Evolutionary conservation across 1,139 yeast species (phyloP).

Genomic region (Blastobotrys indianensis): DNA sequence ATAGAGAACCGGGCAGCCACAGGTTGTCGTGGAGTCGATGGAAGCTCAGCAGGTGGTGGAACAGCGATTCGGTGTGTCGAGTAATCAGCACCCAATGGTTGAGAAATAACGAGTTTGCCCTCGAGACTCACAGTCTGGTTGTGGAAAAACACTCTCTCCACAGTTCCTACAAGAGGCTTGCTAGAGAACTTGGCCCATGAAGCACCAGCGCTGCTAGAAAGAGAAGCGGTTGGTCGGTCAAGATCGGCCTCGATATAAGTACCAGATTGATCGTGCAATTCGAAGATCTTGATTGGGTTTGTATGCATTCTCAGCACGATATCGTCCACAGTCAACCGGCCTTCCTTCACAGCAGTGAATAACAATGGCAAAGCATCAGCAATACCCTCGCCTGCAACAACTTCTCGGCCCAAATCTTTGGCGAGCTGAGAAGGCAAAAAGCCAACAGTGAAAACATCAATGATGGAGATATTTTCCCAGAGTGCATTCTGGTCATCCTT

Average conservation of each 20-base stretch:
- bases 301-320: conserved; percentile 70
- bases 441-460: conserved; percentile 90
- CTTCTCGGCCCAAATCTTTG: conserved; percentile 51
- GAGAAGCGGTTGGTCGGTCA: conserved; percentile 50
- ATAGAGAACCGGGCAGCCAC: not conserved
- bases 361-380: conserved; percentile 78
- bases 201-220: conserved; percentile 27
- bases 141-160: conserved; percentile 79
- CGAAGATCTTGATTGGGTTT: conserved; percentile 78
- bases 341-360: conserved; percentile 71
- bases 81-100: conserved; percentile 51
- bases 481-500: conserved; percentile 73
- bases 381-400: conserved; percentile 69
- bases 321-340: conserved; percentile 66
- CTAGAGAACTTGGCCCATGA: conserved; percentile 44
- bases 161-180: conserved; percentile 61
- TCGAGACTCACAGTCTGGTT: conserved; percentile 80
- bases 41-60: conserved; percentile 31
- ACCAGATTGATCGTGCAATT: conserved; percentile 72
- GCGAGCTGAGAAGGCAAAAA: conserved; percentile 70
- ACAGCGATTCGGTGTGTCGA: conserved; percentile 23
- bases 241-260: conserved; percentile 73
- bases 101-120: conserved; percentile 57
- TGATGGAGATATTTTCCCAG: conserved; percentile 66
- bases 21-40: conserved; percentile 13